Evolutionary conservation across 2,329 filamentous ascomycete genomes (phyloP).

Genomic region (Beauveria asiatica): DNA sequence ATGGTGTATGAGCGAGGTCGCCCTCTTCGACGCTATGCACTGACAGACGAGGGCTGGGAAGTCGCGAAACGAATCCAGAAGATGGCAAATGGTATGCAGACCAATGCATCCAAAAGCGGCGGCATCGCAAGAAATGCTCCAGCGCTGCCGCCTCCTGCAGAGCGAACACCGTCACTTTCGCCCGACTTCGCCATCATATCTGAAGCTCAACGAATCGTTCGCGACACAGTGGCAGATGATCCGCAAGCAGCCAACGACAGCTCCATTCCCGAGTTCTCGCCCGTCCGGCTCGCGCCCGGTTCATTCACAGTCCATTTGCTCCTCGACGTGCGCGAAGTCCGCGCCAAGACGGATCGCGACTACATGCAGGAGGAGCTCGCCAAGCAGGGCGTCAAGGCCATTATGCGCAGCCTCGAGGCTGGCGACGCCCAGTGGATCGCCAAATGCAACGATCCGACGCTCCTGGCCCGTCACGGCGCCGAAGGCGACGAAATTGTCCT

Average conservation of each 20-base stretch:
- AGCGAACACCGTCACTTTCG: conserved; percentile 14
- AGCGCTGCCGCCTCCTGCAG: conserved; percentile 1
- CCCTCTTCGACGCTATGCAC: conserved; percentile 56
- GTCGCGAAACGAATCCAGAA: conserved; percentile 57
- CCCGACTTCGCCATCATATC: conserved; percentile 13
- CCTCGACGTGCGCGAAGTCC: conserved; percentile 67
- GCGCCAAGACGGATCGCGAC: conserved; percentile 63
- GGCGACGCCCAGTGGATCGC: conserved; percentile 77
- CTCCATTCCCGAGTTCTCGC: conserved; percentile 41
- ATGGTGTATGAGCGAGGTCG: conserved; percentile 63
- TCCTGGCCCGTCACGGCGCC: conserved; percentile 46
- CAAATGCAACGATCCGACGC: conserved; percentile 52
- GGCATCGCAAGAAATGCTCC: neutral
- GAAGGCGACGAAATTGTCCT: conserved; percentile 65
- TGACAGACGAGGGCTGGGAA: conserved; percentile 74
- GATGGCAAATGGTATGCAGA: conserved; percentile 34
- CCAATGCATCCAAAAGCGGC: conserved; percentile 16
- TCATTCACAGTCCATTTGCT: conserved; percentile 66
- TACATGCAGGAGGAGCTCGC: conserved; percentile 66
- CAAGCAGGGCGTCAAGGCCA: conserved; percentile 55
- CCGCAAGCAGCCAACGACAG: conserved; percentile 3
- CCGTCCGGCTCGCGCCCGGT: conserved; percentile 54
- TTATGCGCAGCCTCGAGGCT: conserved; percentile 60
- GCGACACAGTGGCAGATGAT: conserved; percentile 6
- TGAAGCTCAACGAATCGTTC: neutral